Conservation (phyloP, 805 yeast species). For the Candida nanaspora region DNA sequence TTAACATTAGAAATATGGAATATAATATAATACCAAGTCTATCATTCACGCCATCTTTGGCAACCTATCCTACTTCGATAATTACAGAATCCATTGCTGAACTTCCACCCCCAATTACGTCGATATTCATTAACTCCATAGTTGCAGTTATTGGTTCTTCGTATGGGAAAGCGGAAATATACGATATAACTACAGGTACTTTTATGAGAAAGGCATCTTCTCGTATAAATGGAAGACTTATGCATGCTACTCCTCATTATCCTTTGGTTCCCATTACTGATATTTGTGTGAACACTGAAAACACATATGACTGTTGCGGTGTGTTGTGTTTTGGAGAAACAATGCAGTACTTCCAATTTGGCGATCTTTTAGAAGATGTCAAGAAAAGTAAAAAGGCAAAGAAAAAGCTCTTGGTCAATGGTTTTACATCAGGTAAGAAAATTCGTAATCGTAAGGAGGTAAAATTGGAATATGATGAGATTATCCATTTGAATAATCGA, state of each 20-base stretch:
- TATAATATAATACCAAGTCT: conserved; percentile 13
- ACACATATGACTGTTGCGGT: conserved; percentile 33
- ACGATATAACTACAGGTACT: conserved; percentile 36
- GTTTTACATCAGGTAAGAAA: conserved; percentile 14
- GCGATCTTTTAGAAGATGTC: conserved; percentile 22
- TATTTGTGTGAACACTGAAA: conserved; percentile 8
- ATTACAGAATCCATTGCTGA: neutral
- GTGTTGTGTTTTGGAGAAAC: conserved; percentile 33
- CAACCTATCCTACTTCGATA: neutral
- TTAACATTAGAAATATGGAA: conserved; percentile 31
- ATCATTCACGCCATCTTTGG: conserved; percentile 12
- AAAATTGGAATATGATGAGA: conserved; percentile 16
- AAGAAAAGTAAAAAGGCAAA: conserved; percentile 10
- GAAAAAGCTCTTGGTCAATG: conserved; percentile 14
- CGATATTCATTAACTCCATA: conserved; percentile 20
- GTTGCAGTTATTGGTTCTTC: conserved; percentile 32
- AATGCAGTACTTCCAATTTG: conserved; percentile 41
- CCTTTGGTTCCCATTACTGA: neutral
- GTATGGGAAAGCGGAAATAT: conserved; percentile 34
- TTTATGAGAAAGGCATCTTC: conserved; percentile 24
- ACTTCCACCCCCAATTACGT: conserved; percentile 9
- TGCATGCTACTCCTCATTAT: neutral
- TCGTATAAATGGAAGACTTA: conserved; percentile 2
- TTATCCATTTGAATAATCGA: neutral
- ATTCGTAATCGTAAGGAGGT: conserved; percentile 25